Evolutionary conservation across 352 stramenopile species (phyloP), one percentile per base, ranked within the genome.

Genomic region (Phytophthora parvispora): DNA sequence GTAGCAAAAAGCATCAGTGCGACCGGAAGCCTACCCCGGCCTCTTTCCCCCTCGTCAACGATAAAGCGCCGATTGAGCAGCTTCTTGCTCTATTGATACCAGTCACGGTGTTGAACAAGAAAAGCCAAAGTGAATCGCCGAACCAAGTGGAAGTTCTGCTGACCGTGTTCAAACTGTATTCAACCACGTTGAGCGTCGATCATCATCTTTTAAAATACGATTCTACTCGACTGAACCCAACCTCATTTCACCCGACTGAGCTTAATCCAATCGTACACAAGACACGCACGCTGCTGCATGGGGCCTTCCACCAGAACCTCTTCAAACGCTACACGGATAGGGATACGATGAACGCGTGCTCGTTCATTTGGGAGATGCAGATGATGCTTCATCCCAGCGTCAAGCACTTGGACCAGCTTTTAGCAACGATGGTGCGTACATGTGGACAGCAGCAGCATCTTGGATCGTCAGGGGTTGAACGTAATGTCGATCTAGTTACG

Each of bases 131-230:
- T 13, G 57, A 64, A 36, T 48, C 48, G 9, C 6, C 57, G 6
- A 49, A 28, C 18, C 57, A 56, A 64, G 57, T 64, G 16, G 57
- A 64, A 29, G 57, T 64, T 25, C 57, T 64, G 8, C 6, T 64
- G 28, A n/a, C 43, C 20, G 29, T 22, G 50, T 27, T 50, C 57
- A 56, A 64, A 32, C 16, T 56, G 28, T 48, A 36, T 18, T 16
- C 55, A 31, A 56, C 20, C 25, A 48, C 45, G 10, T 20, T 64
- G 15, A 43, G 20, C 2, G 3, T 29, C 1, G 56, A 64, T 4
- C 4, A 10, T 38, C 6, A 28, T 6, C 56, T 64, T 9, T 29
- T 45, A 10, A 54, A 52, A 18, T 36, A 55, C 29, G 31, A 55
- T n/a, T 18, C 50, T 18, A 47, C 57, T 0, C 45, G 12, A 16